These are phyloP conservation scores for Fimicolochytrium jonesii DNA, from an alignment of 192 early-diverging fungal genomes.

Conservation along the genomic window DNA sequence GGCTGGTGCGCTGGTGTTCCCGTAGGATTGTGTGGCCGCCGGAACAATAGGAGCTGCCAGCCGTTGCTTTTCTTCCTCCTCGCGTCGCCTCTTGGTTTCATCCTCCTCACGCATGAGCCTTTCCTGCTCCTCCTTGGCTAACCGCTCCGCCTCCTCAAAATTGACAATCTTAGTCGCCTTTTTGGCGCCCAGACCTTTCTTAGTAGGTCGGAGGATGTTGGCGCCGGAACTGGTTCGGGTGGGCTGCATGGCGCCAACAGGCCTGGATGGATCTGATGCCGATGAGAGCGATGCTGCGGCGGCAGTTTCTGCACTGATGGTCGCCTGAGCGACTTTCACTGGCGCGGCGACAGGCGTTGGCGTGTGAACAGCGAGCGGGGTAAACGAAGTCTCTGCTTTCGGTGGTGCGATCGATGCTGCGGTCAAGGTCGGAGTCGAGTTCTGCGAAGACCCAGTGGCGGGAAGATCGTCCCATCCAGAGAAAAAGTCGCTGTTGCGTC, in stretches of 20 bases:
- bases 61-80: conserved; percentile 31
- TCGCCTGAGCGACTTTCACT: conserved; percentile 10
- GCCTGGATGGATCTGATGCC: conserved; percentile 3
- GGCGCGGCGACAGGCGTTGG: conserved; percentile 18
- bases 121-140: conserved; percentile 82
- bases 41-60: conserved; percentile 13
- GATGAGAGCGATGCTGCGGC: conserved; percentile 18
- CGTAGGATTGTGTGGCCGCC: background rate
- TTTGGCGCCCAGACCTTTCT: conserved; percentile 83
- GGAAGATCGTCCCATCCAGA: conserved; percentile 49
- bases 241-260: conserved; percentile 11
- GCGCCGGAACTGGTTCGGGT: conserved; percentile 8
- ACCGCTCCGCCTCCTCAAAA: conserved; percentile 89
- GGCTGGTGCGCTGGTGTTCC: background rate
- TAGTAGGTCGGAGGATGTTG: conserved; percentile 29
- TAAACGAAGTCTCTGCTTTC: background rate
- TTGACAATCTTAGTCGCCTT: conserved; percentile 74
- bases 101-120: conserved; percentile 46
- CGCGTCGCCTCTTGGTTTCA: conserved; percentile 22
- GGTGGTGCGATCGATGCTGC: conserved; percentile 8
- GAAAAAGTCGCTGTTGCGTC: conserved; percentile 65
- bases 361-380: conserved; percentile 7
- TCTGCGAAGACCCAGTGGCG: conserved; percentile 27
- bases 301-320: conserved; percentile 27
- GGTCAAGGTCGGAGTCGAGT: conserved; percentile 10